Evolutionary conservation across 495 filamentous ascomycete genomes (phyloP).

Genomic region (Entonaema liquescens): DNA sequence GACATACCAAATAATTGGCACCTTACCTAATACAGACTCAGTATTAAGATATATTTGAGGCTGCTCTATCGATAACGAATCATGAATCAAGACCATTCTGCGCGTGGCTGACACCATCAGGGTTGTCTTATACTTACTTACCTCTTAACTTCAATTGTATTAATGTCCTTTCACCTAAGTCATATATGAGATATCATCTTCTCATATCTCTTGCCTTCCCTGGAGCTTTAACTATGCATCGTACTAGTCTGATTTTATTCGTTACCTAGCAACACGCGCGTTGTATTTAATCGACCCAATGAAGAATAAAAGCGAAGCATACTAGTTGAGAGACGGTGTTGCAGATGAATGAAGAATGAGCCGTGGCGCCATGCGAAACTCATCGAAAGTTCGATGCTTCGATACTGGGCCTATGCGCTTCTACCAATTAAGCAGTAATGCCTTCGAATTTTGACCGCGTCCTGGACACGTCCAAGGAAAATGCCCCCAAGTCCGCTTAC

Average conservation of each 20-base stretch:
- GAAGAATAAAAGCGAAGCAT: neutral
- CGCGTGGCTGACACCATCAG: neutral
- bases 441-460: slow-evolving; percentile 52
- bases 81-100: neutral
- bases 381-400: slow-evolving; percentile 23
- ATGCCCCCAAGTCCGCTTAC: slow-evolving; percentile 70
- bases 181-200: neutral
- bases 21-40: neutral
- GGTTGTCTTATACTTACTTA: neutral
- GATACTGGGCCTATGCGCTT: slow-evolving; percentile 7
- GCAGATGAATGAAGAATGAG: slow-evolving; percentile 15
- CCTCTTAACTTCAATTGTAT: too few species aligned
- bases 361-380: slow-evolving; percentile 20
- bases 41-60: neutral
- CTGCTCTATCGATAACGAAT: slow-evolving; percentile 3
- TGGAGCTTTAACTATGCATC: neutral
- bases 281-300: neutral
- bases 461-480: slow-evolving; percentile 54
- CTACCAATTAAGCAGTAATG: slow-evolving; percentile 43
- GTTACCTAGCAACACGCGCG: neutral
- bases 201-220: neutral
- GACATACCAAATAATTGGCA: neutral
- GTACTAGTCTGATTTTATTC: slow-evolving; percentile 4
- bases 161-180: neutral
- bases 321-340: neutral